Evolutionary conservation across 129 eudicot species (phyloP), one percentile per base, ranked within the genome.

Genomic region (Oenanthe sinensis): DNA sequence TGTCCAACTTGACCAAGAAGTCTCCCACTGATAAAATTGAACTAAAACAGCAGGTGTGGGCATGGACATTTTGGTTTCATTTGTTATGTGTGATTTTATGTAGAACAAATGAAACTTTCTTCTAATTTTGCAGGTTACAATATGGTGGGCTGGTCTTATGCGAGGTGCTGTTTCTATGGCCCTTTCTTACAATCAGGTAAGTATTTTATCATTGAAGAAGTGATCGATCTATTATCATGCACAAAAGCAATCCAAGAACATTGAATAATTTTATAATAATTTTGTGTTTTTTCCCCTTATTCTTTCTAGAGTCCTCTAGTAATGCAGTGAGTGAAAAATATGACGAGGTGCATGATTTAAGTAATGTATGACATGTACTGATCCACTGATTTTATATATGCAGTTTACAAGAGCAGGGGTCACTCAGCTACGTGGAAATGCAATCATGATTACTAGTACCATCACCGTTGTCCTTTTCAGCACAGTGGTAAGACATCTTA

Each of bases 141-240:
- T 93, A 72, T 93, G 98, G 98, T 93, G 98, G 98, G 97, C 98
- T 63, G 98, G 98, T 84, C 96, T 93, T 60, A 93, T 93, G 98
- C 79, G 98, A 84, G 98, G 98, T 54, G 98, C 98, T 52, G 98
- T 93, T 77, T 91, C 98, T 16, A 88, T 93, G 93, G 98, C 98
- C 40, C 97, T 93, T 87, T 93, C 98, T 86, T 93, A 93, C 86
- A 93, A 93, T 71, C 95, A 93, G 97, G 98, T 88, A 71, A 39
- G 72, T 67, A 15, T 30, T 28, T 2, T 67, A 26, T 67, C 33
- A 67, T 67, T 30, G 6, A 67, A 67, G 42, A 67, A 67, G 42
- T 26, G 37, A 62, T 62, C 37, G 4, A 24, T n/a, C 0, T 24
- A 9, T n/a, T 62, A 62, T 67, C 22, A 46, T 45, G 77, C 77